Base-by-base conservation (phyloP, 2,329 filamentous ascomycete species). In the Xylariales sp. region DNA sequence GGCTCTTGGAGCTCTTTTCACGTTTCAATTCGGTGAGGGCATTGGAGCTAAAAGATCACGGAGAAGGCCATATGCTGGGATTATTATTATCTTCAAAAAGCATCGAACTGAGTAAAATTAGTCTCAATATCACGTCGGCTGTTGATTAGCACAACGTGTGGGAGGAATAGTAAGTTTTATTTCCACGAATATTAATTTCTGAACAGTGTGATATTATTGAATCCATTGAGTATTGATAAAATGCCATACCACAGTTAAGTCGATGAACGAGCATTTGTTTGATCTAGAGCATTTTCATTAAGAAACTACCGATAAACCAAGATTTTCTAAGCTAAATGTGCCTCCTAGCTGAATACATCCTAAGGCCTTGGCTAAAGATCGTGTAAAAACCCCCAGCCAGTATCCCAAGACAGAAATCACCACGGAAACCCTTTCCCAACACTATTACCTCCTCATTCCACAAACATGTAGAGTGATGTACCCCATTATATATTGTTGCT, bases 321-420 rank as follows among this genome's bases (percentile, higher is more conserved):
- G 14, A 4, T 65, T 67, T 65, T 68, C 46, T 49, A 45, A 57
- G 48, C 30, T 49, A 68, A 45, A 12, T 65, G 46, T 59, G 28
- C 12, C 49, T 53, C 49, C 49, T 16, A 39, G 23, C 46, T 14
- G 14, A 7, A 53, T 48, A 32, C n/a, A 7, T 36, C 48, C 34
- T 9, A 48, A 30, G 14, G 14, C 58, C 23, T 23, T n/a, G 48
- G 36, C 45, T 32, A 59, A 62, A 56, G 63, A 64, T 41, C 49
- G 23, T 23, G 58, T 2, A 39, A 10, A 39, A 43, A 63, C 1
- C 30, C 30, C 45, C 41, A 18, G 28, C 59, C 54, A 49, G 52
- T 48, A 30, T 52, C 58, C 62, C 61, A 64, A 53, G 32, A 52
- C 45, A 68, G 50, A 61, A 57, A 57, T 53, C 61, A 32, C 65